Evolutionary conservation across 2,329 filamentous ascomycete species (phyloP).

Genomic region (Bipolaris cookei): DNA sequence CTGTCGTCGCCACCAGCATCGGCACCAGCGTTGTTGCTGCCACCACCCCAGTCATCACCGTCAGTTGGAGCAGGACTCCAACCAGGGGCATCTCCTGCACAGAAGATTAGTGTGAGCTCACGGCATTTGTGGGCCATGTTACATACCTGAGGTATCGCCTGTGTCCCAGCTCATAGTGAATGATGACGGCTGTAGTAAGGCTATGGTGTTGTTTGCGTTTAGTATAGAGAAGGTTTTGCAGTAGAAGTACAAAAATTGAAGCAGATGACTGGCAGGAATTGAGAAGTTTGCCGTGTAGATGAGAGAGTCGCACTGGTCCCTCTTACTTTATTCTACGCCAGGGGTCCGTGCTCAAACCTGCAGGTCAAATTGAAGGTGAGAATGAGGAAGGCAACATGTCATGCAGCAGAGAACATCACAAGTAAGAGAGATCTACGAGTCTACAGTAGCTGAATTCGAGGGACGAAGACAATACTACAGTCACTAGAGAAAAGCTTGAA

Average conservation of each 20-base stretch:
- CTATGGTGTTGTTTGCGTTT: background rate
- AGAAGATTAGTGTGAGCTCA: slow-evolving; percentile 11
- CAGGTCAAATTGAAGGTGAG: slow-evolving; percentile 12
- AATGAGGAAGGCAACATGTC: background rate
- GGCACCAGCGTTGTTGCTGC: slow-evolving; percentile 19
- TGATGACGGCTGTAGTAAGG: background rate
- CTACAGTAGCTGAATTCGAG: background rate
- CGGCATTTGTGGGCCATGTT: slow-evolving; percentile 3
- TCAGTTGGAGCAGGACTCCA: slow-evolving; percentile 19
- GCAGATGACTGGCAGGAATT: background rate
- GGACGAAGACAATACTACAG: background rate
- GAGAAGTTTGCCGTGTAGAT: background rate
- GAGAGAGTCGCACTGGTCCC: slow-evolving; percentile 1
- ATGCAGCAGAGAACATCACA: background rate
- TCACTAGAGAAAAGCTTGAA: background rate
- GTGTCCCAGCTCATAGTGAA: slow-evolving; percentile 33
- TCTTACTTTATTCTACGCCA: slow-evolving; percentile 2
- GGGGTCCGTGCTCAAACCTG: slow-evolving; percentile 3
- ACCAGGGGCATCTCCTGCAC: slow-evolving; percentile 17
- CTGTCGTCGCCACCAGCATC: slow-evolving; percentile 41
- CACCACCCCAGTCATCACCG: slow-evolving; percentile 15
- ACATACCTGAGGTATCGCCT: slow-evolving; percentile 20
- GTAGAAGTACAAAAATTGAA: background rate
- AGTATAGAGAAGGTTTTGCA: background rate
- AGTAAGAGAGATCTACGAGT: background rate